Base-by-base conservation (phyloP, 2,329 filamentous ascomycete species). In the Bipolaris zeicola region DNA sequence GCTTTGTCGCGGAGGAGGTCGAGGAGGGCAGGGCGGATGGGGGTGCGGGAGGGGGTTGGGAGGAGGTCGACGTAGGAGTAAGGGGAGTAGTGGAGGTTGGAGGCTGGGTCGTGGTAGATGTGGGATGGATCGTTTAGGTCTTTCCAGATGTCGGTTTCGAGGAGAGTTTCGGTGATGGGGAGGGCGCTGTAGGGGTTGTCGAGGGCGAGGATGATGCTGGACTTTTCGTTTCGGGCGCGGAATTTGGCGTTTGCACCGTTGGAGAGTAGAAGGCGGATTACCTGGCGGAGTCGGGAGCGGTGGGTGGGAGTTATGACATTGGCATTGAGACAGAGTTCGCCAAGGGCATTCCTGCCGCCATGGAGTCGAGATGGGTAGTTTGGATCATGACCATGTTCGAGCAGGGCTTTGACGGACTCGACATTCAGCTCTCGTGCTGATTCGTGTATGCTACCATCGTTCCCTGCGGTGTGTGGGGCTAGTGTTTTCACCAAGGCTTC, bases 401-500 rank as follows among this genome's bases (percentile, higher is more conserved):
- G 73, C 1, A 90, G 77, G 1, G 86, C 76, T 47, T 80, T 78
- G 58, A 88, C 83, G 1, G 82, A 82, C 11, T 81, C 74, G 0
- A 87, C 61, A 60, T 88, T 85, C 18, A 89, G 77, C 44, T 83
- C 81, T 11, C 84, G 79, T 0, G 87, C 83, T 3, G 87, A 85
- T 57, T 88, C 87, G 64, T 90, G 87, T 3, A 90, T 77, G 1
- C 86, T 89, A 0, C 87, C 87, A 57, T 90, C 87, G 55, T 89
- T 85, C 39, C 78, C 80, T 1, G 83, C 80, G 1, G 85, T 83
- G 18, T 84, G 83, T 0, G 83, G 82, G 5, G 88, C 77, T 0
- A 89, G 71, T 49, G 79, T 80, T 1, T 67, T 64, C 5, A 71
- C 66, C 13, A 65, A 37, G 74, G 61, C 59, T 39, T 63, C 58